Conservation (phyloP, 164 flowering plant species). For the Magnolia officinalis region DNA sequence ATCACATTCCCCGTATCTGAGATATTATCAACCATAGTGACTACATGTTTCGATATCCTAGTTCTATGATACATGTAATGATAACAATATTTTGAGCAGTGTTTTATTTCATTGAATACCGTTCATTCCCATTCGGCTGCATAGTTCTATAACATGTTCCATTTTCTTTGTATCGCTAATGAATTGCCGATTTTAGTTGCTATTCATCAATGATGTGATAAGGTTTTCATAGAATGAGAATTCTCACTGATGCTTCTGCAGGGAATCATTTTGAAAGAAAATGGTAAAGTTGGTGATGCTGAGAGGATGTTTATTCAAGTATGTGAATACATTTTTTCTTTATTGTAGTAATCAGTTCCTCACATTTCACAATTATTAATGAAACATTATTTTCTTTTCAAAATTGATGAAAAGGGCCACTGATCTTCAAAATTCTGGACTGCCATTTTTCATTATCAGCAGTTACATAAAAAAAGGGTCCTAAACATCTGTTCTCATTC, state of each 20-base stretch:
- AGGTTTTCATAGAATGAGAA: not conserved
- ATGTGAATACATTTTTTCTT: conserved; percentile 23
- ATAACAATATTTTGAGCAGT: no score
- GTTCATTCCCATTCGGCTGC: no score
- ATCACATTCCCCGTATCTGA: no score
- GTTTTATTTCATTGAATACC: no score
- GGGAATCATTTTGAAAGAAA: conserved; percentile 90
- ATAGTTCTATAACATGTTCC: no score
- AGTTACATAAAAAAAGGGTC: not conserved
- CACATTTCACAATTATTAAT: not conserved
- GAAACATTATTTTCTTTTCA: not conserved
- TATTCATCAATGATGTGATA: not conserved
- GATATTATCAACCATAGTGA: no score
- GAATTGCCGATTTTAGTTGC: not conserved
- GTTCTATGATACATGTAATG: no score
- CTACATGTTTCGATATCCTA: no score
- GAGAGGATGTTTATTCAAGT: conserved; percentile 99
- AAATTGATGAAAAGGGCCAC: not conserved
- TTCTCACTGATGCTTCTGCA: conserved; percentile 27
- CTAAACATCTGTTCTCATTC: not conserved
- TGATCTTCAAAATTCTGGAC: not conserved
- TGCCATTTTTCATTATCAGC: not conserved
- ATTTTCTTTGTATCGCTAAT: no score
- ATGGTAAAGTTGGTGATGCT: conserved; percentile 78
- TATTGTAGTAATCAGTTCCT: not conserved